These are phyloP conservation scores for Penicillium herquei DNA, from an alignment of 495 filamentous ascomycete genomes.

Conservation along the genomic window DNA sequence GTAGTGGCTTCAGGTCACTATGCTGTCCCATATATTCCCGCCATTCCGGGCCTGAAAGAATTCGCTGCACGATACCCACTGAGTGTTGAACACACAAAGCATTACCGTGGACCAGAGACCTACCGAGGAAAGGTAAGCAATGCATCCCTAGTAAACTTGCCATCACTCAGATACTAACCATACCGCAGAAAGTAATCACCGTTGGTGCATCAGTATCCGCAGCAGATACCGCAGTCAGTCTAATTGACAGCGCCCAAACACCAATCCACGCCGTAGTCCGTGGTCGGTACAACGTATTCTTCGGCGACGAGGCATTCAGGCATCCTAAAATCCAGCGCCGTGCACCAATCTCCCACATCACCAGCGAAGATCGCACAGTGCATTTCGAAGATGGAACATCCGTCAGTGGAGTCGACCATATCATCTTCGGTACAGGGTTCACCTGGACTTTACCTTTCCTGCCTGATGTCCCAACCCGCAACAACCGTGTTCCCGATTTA, in stretches of 20 bases:
- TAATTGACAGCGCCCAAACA: constrained; percentile 30
- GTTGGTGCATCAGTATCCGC: constrained; percentile 47
- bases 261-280: constrained; percentile 41
- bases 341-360: constrained; percentile 46
- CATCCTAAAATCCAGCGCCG: constrained; percentile 46
- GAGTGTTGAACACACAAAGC: constrained; percentile 40
- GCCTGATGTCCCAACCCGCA: constrained; percentile 45
- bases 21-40: constrained; percentile 67
- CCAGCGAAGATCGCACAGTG: constrained; percentile 34
- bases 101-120: constrained; percentile 36
- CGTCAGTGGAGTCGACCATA: constrained; percentile 49
- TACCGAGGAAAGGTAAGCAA: constrained; percentile 36
- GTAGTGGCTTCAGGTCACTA: constrained; percentile 83
- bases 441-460: constrained; percentile 56
- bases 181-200: constrained; percentile 35
- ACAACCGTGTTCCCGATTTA: constrained; percentile 54
- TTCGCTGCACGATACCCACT: constrained; percentile 33
- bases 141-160: too few relatives aligned
- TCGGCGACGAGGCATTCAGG: constrained; percentile 50
- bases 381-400: constrained; percentile 50
- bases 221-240: constrained; percentile 38
- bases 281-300: constrained; percentile 48
- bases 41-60: constrained; percentile 45
- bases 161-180: neutral
- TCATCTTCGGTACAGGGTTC: constrained; percentile 60